These are phyloP conservation scores for Aphanomyces cochlioides DNA, from an alignment of 352 stramenopile genomes.

Conservation along the genomic window DNA sequence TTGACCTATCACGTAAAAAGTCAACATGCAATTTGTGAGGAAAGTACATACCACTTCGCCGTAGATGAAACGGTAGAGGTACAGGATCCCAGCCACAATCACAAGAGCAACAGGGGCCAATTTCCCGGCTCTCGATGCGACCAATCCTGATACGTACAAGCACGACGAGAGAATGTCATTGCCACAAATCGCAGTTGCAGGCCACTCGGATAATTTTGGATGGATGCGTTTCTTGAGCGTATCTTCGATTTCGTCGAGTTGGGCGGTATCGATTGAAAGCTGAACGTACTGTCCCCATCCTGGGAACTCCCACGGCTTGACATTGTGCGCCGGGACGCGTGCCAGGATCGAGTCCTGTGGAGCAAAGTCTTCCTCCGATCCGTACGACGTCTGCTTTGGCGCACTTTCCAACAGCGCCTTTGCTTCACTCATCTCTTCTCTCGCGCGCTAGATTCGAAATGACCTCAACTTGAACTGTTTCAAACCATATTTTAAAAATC, in stretches of 20 bases:
- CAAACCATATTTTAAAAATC: no score
- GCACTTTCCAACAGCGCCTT: background rate
- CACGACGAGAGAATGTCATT: constrained; percentile 95
- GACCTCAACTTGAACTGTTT: no score
- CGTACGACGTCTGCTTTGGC: background rate
- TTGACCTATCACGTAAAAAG: constrained; percentile 33
- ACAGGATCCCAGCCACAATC: constrained; percentile 86
- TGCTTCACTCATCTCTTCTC: background rate
- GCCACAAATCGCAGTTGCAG: constrained; percentile 92
- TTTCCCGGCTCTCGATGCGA: constrained; percentile 85
- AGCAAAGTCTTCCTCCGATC: background rate
- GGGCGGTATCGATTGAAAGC: constrained; percentile 52
- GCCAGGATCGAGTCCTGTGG: background rate
- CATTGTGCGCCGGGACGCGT: background rate
- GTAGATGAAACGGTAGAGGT: constrained; percentile 92
- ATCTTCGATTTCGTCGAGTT: constrained; percentile 67
- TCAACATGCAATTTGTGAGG: background rate
- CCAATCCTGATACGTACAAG: constrained; percentile 85
- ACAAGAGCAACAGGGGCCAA: constrained; percentile 86
- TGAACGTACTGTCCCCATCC: constrained; percentile 71
- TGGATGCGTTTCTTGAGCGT: constrained; percentile 66
- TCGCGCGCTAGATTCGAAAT: no score
- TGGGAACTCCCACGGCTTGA: constrained; percentile 83
- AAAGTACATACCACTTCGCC: constrained; percentile 75
- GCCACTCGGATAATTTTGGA: constrained; percentile 88